These are phyloP conservation scores for Daldinia bambusicola DNA, from an alignment of 495 filamentous ascomycete species.

Conservation along the genomic window DNA sequence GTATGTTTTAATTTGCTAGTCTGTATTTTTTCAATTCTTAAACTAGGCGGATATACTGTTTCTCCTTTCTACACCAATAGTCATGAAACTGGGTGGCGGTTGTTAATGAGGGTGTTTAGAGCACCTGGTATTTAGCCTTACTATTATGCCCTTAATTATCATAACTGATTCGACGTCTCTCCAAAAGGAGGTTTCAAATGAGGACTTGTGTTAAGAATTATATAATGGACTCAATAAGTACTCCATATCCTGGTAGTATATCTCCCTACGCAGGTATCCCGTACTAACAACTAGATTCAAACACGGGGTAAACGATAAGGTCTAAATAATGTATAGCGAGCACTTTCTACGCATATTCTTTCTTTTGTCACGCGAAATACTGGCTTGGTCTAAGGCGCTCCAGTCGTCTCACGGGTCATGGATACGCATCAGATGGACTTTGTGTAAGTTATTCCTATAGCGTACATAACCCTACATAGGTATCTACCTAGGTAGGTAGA, in stretches of 20 bases:
- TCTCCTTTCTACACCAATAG: background rate
- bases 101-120: too few species aligned
- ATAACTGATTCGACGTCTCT: too few species aligned
- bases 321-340: background rate
- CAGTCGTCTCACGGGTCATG: too few species aligned
- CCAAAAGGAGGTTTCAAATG: background rate
- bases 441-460: too few species aligned
- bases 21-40: background rate
- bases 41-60: background rate
- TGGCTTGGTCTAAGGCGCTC: too few species aligned
- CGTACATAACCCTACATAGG: too few species aligned
- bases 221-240: background rate
- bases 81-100: too few species aligned
- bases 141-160: too few species aligned
- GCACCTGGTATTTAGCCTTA: too few species aligned
- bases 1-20: background rate
- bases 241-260: background rate
- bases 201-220: background rate
- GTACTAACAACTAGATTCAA: background rate
- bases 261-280: background rate
- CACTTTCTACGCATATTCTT: background rate
- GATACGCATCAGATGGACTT: too few species aligned
- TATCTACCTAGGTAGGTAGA: too few species aligned
- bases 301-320: background rate
- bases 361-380: too few species aligned